Conservation (phyloP, 768 basidiomycete genomes). For the Tylopilus rubrobrunneus region DNA sequence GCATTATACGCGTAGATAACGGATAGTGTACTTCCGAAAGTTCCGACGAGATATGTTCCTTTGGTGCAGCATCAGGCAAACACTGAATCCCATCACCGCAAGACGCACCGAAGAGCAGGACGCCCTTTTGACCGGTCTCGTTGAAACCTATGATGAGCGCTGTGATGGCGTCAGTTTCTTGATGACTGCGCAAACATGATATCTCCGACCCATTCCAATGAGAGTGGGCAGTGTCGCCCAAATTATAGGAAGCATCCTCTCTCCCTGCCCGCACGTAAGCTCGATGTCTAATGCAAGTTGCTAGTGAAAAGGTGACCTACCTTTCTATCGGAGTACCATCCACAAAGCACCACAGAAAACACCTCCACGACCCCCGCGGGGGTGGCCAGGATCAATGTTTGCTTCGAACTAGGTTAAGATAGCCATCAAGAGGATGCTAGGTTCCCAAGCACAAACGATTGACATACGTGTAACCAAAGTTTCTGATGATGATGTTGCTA, state of each 20-base stretch:
- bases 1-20: conserved; percentile 25
- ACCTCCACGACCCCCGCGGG: conserved; percentile 16
- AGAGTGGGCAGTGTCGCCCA: too few species aligned
- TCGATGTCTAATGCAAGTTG: not conserved
- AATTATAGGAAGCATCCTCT: too few species aligned
- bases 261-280: too few species aligned
- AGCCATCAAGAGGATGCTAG: too few species aligned
- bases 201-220: too few species aligned
- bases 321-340: conserved; percentile 18
- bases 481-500: conserved; percentile 17
- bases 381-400: not conserved
- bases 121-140: conserved; percentile 1
- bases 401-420: not conserved
- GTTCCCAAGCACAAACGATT: not conserved
- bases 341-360: conserved; percentile 15
- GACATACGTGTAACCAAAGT: conserved; percentile 18
- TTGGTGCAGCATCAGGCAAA: not conserved
- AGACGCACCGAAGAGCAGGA: not conserved
- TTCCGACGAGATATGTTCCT: conserved; percentile 19
- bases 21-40: not conserved
- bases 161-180: too few species aligned
- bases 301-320: not conserved
- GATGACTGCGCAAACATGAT: too few species aligned
- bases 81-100: not conserved
- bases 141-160: conserved; percentile 23